Percentiles rank a stretch among this genome's conserved stretches.
Conservation (phyloP, 345 rosid species). For the Anacardium occidentale region DNA sequence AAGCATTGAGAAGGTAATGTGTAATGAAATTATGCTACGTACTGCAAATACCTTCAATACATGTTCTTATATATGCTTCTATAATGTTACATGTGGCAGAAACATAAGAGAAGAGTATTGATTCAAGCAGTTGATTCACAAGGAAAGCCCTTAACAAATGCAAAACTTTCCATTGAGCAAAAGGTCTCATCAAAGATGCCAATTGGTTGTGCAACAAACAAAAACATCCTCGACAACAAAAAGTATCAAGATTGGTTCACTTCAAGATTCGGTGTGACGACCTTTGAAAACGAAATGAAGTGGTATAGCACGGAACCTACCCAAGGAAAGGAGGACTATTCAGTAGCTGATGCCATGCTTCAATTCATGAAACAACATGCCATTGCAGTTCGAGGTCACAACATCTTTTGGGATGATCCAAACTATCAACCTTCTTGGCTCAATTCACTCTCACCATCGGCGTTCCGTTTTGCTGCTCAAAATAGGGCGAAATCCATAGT, state of each 20-base stretch:
- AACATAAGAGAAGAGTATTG: slow-evolving; percentile 40
- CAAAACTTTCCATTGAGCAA: slow-evolving; percentile 46
- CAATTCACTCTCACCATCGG: slow-evolving; percentile 26
- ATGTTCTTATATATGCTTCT: no score
- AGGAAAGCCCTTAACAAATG: slow-evolving; percentile 47
- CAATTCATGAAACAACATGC: slow-evolving; percentile 40
- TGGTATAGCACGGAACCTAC: slow-evolving; percentile 63
- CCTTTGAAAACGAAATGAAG: slow-evolving; percentile 75
- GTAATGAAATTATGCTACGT: no score
- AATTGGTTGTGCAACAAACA: slow-evolving; percentile 59
- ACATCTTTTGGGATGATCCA: slow-evolving; percentile 65
- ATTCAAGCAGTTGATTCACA: slow-evolving; percentile 45
- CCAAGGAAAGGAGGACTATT: slow-evolving; percentile 52
- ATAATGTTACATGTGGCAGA: slow-evolving; percentile 25
- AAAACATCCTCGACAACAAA: slow-evolving; percentile 54
- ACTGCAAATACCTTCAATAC: no score
- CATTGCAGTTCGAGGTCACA: slow-evolving; percentile 68
- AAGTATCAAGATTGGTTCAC: slow-evolving; percentile 73
- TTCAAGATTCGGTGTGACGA: slow-evolving; percentile 55
- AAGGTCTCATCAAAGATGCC: slow-evolving; percentile 42
- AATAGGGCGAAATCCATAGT: slow-evolving; percentile 45
- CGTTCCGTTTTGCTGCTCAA: slow-evolving; percentile 33
- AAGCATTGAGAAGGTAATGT: slow-evolving; percentile 46
- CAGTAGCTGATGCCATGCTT: slow-evolving; percentile 55
- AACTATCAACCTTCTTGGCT: slow-evolving; percentile 51